Percentiles rank a stretch among this genome's conserved stretches.
Evolutionary conservation across 768 basidiomycete genomes (phyloP).

Genomic region (Suillus placidus): DNA sequence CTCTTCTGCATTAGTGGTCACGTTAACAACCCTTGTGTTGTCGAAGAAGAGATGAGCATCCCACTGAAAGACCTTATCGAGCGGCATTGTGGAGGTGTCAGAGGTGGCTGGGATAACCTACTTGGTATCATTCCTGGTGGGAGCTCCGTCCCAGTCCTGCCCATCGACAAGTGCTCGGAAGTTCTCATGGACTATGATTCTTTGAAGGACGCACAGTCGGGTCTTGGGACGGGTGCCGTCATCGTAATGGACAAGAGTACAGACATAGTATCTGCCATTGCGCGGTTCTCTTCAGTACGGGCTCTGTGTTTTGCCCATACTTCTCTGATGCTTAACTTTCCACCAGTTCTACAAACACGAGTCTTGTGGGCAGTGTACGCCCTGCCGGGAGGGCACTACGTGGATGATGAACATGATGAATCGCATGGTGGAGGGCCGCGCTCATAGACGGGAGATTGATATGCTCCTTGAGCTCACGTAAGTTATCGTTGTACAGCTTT

Average conservation of each 20-base stretch:
- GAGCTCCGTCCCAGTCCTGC: conserved; percentile 90
- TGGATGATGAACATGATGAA: conserved; percentile 99
- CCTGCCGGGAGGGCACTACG: conserved; percentile 92
- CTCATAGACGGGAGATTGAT: conserved; percentile 92
- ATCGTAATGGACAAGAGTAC: conserved; percentile 99
- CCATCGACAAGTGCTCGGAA: conserved; percentile 78
- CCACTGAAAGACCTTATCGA: conserved; percentile 92
- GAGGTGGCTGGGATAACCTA: conserved; percentile 95
- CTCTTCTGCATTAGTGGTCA: conserved; percentile 95
- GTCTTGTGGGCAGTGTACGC: conserved; percentile 96
- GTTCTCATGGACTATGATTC: conserved; percentile 99
- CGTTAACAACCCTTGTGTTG: conserved; percentile 96
- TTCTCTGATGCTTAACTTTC: conserved; percentile 12
- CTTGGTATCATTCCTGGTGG: conserved; percentile 98
- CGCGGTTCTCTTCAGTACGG: conserved; percentile 79
- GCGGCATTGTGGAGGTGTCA: conserved; percentile 95
- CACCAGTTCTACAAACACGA: conserved; percentile 95
- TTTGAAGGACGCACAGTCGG: conserved; percentile 93
- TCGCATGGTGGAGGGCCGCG: conserved; percentile 90
- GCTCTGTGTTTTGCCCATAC: neutral
- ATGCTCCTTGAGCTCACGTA: conserved; percentile 96
- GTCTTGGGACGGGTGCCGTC: conserved; percentile 96
- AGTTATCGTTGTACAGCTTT: conserved; percentile 25
- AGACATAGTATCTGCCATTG: conserved; percentile 92
- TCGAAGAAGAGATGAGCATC: conserved; percentile 99